Conservation (phyloP, 768 basidiomycete species). For the Tricholoma furcatifolium region DNA sequence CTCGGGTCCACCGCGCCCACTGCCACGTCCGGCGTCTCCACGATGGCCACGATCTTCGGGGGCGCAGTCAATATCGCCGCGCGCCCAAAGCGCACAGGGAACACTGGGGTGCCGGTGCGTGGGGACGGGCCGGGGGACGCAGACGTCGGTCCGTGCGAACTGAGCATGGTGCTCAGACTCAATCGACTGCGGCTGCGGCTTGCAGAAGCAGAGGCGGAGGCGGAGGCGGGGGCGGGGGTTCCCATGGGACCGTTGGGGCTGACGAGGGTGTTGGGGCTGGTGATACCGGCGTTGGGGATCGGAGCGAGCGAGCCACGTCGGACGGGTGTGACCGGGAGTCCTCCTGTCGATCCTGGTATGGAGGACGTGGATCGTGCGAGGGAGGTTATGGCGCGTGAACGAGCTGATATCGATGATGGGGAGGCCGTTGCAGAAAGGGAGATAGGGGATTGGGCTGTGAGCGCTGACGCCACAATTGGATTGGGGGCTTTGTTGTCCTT, state of each 20-base stretch:
- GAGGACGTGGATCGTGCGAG: constrained; percentile 57
- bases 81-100: constrained; percentile 26
- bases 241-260: too few relatives aligned
- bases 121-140: constrained; percentile 40
- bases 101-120: constrained; percentile 40
- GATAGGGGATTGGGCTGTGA: constrained; percentile 17
- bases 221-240: not conserved
- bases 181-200: constrained; percentile 35
- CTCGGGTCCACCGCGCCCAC: constrained; percentile 84
- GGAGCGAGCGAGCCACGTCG: constrained; percentile 36
- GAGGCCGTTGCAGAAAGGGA: constrained; percentile 22
- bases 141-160: constrained; percentile 19
- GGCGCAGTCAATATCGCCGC: constrained; percentile 80
- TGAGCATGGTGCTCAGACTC: constrained; percentile 28
- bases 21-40: constrained; percentile 88
- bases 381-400: constrained; percentile 47
- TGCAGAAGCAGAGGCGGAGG: constrained; percentile 16
- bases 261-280: too few relatives aligned
- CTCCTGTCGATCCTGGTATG: constrained; percentile 12
- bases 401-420: constrained; percentile 15
- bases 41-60: constrained; percentile 78
- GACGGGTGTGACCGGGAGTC: constrained; percentile 30
- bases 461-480: constrained; percentile 16
- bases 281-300: constrained; percentile 6
- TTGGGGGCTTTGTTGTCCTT: constrained; percentile 16